Conservation (phyloP, 345 rosid species). For the Salix udensis region DNA sequence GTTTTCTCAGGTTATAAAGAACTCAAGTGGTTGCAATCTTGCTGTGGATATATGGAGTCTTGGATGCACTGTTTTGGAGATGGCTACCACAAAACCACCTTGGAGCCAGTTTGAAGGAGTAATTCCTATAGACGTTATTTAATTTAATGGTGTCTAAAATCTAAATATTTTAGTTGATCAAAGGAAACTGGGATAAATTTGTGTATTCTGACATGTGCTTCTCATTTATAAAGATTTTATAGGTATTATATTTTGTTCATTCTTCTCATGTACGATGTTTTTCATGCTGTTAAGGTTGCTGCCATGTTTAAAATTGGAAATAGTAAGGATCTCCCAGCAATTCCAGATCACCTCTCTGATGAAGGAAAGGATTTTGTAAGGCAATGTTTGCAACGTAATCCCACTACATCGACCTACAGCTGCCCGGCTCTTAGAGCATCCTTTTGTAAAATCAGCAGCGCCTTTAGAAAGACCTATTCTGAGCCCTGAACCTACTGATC, state of each 20-base stretch:
- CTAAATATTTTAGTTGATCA: not conserved
- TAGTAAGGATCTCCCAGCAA: conserved; percentile 66
- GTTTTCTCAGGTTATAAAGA: conserved; percentile 54
- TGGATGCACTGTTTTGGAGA: conserved; percentile 80
- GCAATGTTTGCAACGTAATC: conserved; percentile 59
- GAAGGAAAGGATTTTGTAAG: conserved; percentile 66
- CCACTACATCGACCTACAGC: conserved; percentile 60
- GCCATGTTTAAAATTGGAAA: conserved; percentile 83
- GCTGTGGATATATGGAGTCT: conserved; percentile 89
- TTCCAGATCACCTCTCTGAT: conserved; percentile 62
- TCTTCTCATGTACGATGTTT: not conserved
- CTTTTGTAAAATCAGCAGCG: conserved; percentile 53
- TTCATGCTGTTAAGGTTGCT: conserved; percentile 27
- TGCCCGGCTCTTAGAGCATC: conserved; percentile 51
- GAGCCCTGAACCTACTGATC: conserved; percentile 39
- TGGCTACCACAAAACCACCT: conserved; percentile 83
- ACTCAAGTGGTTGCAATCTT: conserved; percentile 57
- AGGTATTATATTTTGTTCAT: not conserved
- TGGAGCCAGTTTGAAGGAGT: conserved; percentile 89
- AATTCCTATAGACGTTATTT: not conserved
- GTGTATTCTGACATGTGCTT: not conserved
- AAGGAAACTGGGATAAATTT: not conserved
- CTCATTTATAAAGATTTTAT: not conserved
- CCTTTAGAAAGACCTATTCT: conserved; percentile 48
- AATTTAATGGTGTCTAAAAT: not conserved